Percentiles rank a stretch among this genome's conserved stretches.
Conservation (phyloP, 192 early-diverging fungal genomes). For the Coemansia sp. region DNA sequence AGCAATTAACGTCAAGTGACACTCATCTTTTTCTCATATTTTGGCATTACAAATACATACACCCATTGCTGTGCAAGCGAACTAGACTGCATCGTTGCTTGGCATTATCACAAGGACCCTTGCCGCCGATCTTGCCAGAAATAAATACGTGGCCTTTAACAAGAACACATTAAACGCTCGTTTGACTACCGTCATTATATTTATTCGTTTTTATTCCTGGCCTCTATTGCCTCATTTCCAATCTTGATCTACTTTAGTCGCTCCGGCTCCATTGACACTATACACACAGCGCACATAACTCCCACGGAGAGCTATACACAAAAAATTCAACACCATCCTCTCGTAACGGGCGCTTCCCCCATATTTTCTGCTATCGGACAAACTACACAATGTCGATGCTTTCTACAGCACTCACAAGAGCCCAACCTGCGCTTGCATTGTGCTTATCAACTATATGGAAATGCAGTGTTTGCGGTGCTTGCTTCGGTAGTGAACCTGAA, state of each 20-base stretch:
- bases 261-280: background rate
- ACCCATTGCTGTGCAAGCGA: background rate
- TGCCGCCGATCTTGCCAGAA: background rate
- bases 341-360: background rate
- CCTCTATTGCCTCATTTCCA: background rate
- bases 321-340: background rate
- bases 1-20: constrained; percentile 4
- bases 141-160: background rate
- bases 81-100: background rate
- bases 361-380: too few relatives aligned
- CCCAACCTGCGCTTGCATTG: constrained; percentile 2
- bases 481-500: constrained; percentile 39
- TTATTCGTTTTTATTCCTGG: background rate
- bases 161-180: background rate
- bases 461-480: constrained; percentile 51
- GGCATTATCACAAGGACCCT: constrained; percentile 6
- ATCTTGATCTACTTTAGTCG: too few relatives aligned
- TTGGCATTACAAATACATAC: background rate
- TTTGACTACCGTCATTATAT: background rate
- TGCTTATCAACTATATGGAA: constrained; percentile 41
- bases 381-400: constrained; percentile 12
- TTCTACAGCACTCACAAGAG: background rate
- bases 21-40: background rate
- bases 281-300: background rate
- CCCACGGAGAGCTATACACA: background rate